Evolutionary conservation across 805 yeast genomes (phyloP), one percentile per base, ranked within the genome.

Genomic region (Wickerhamomyces bovis): DNA sequence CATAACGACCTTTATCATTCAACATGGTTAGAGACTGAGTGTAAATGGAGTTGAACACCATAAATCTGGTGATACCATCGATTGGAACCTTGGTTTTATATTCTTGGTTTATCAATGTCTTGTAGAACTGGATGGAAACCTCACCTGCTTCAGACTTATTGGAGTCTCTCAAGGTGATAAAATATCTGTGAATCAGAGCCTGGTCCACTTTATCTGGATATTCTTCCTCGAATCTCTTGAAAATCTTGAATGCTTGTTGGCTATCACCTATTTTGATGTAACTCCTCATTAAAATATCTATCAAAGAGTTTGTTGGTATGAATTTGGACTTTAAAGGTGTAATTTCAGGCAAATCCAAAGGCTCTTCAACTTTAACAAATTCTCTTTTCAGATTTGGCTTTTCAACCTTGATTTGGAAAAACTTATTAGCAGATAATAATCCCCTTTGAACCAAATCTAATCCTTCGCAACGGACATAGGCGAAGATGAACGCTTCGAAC

Each of bases 11-110:
- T 38, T 51, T 51, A 22, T 55, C 60, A 26, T 55, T 58, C 40
- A 55, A 15, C 6, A 10, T 38, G 2, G 47, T 48, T 25, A 57
- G 28, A 0, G 61, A 53, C 39, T 57, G 52, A 2, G 50, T 39
- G 41, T 54, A 58, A 7, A 58, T 55, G 4, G 53, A 43, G 18
- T 51, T 50, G 44, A 57, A 55, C 0, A 58, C 58, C 50, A 58
- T 53, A 26, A 54, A 57, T 33, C 57, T 48, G 1, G 61, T 55
- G 10, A 50, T 36, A 28, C 50, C 49, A 18, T 42, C 45, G 18
- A 42, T 41, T 15, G 18, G 13, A 7, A 48, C 28, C 35, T 52
- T 36, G 47, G 61, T 28, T n/a, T 21, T 23, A 46, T 36, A 26
- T 23, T 39, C 18, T 11, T 47, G 42, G 10, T 43, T 43, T 18